A percentile compares a stretch with the other conserved stretches of the same genome.
Conservation (phyloP, 176 grass and related monocot species). For the Phyllostachys edulis region DNA sequence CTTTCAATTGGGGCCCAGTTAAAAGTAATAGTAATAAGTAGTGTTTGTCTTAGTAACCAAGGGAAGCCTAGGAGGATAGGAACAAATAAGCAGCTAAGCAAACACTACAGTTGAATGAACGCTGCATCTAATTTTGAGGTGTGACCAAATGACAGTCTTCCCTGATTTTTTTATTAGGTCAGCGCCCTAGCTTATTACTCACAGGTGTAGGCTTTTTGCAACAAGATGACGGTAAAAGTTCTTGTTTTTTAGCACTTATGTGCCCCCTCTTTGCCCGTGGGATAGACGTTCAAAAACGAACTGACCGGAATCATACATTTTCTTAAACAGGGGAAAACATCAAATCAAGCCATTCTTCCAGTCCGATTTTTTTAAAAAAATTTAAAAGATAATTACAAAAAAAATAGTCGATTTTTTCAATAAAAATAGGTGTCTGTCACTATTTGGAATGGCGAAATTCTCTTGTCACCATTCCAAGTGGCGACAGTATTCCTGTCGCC, state of each 20-base stretch:
- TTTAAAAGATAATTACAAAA: no score
- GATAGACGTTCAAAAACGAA: neutral
- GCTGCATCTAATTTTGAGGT: neutral
- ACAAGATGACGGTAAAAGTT: neutral
- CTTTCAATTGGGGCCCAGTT: neutral
- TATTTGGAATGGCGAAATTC: no score
- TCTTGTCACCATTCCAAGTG: no score
- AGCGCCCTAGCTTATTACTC: neutral
- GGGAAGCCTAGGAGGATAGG: neutral
- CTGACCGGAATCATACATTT: neutral
- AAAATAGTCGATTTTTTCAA: no score
- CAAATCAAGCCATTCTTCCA: neutral
- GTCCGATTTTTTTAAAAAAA: neutral
- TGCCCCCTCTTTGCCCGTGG: neutral
- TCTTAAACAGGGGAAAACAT: neutral
- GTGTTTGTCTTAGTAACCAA: neutral
- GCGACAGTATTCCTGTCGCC: no score
- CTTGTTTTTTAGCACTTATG: neutral
- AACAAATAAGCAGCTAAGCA: neutral
- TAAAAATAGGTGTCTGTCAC: no score
- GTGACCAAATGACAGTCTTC: neutral
- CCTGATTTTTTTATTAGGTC: neutral
- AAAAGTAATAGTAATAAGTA: neutral
- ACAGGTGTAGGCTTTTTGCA: neutral
- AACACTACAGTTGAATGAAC: neutral